A percentile compares a stretch with the other conserved stretches of the same genome.
These are phyloP conservation scores for Lentinula edodes DNA, from an alignment of 768 basidiomycete species.

Conservation along the genomic window DNA sequence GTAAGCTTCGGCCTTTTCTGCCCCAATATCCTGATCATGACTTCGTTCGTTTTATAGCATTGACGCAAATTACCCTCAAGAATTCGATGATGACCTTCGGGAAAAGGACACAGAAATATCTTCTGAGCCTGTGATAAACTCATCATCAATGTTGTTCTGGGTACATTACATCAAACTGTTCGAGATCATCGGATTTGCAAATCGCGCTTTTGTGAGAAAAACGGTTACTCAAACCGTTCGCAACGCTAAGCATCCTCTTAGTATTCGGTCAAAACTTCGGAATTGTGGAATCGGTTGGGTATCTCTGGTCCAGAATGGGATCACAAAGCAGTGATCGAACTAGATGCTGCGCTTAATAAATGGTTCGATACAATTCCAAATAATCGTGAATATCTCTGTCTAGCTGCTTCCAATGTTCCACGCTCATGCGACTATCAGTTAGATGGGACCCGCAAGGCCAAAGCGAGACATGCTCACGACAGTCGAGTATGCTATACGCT, in stretches of 20 bases:
- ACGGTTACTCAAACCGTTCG: too few relatives aligned
- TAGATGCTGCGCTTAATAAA: constrained; percentile 49
- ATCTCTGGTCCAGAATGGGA: background rate
- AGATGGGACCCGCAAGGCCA: constrained; percentile 37
- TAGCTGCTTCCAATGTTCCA: background rate
- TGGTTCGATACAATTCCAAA: constrained; percentile 51
- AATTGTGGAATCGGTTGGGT: background rate
- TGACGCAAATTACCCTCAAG: background rate
- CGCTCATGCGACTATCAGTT: constrained; percentile 19
- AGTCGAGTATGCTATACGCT: constrained; percentile 44
- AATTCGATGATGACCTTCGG: background rate
- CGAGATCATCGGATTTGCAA: constrained; percentile 41
- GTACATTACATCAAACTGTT: constrained; percentile 35
- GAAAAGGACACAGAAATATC: background rate
- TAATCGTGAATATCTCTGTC: constrained; percentile 18
- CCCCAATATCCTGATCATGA: background rate
- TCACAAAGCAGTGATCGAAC: background rate
- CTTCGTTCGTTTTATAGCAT: background rate
- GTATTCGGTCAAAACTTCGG: background rate
- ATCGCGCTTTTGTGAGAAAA: constrained; percentile 42
- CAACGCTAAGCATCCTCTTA: background rate
- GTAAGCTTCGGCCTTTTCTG: background rate
- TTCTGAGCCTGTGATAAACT: background rate
- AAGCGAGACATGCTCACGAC: constrained; percentile 31
- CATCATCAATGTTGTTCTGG: constrained; percentile 21